Base-by-base conservation (phyloP, 2,329 filamentous ascomycete species). In the Claviceps sp. region DNA sequence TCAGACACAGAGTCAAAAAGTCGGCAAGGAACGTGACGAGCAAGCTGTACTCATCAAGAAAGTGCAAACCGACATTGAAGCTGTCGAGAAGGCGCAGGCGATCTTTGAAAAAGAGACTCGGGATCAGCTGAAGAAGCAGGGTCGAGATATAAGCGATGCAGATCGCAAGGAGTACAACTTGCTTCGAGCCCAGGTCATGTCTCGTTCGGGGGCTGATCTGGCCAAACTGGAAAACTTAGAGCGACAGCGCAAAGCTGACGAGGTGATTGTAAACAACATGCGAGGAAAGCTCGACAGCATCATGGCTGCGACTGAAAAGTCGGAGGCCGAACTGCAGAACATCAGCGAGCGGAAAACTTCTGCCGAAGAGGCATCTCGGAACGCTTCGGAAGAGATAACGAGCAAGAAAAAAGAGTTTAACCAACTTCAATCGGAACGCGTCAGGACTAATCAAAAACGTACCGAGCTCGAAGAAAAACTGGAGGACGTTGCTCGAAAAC, bases 401-500 rank as follows among this genome's bases (percentile, higher is more conserved):
- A 70, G 73, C 24, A 97, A 95, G 72, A 95, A 95, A 70, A 94
- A 91, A 63, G 86, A 93, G 55, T 86, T 89, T 63, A 93, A 95
- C 63, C 80, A 84, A 51, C 74, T 94, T 42, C 85, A 87, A 55
- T 95, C 89, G 1, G 88, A 94, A 64, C 82, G 88, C 48, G 78
- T 90, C 8, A 81, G 88, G 50, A 83, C 86, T 8, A 85, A 87
- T 50, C 86, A 94, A 63, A 83, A 84, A 63, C 81, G 85, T 51
- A 93, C 86, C 0, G 93, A 97, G 63, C 78, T 95, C 2, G 90
- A 98, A 58, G 90, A 96, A 67, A 91, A 95, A 66, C 78, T 97
- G 6, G 83, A 87, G 55, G 86, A 90, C 54, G 82, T 91, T 16
- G 72, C 89, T 34, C 81, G 77, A 55, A 90, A 90, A 64, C 77